Percentiles rank a stretch among this genome's conserved stretches.
These are phyloP conservation scores for Lepidopterella palustris DNA, from an alignment of 495 filamentous ascomycete genomes.

Conservation along the genomic window DNA sequence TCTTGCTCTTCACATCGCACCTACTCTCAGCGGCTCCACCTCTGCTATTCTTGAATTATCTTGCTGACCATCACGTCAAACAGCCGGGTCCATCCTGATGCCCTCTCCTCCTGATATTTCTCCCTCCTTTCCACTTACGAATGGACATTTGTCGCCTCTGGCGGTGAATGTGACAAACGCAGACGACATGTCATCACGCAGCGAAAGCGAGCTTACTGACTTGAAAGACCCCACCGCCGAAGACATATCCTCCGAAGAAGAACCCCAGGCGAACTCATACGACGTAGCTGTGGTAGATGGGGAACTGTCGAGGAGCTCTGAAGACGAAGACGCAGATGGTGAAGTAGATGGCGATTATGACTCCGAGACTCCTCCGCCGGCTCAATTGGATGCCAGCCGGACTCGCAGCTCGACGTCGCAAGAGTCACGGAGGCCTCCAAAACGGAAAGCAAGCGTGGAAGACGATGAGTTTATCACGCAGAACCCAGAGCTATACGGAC, in stretches of 20 bases:
- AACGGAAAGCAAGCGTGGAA: conserved; percentile 66
- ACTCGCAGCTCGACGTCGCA: conserved; percentile 61
- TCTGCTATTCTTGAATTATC: conserved; percentile 24
- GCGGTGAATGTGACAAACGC: conserved; percentile 37
- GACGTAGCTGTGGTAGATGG: conserved; percentile 38
- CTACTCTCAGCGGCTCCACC: conserved; percentile 21
- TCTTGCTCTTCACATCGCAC: conserved; percentile 24
- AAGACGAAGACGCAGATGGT: conserved; percentile 58
- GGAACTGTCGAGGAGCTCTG: conserved; percentile 46
- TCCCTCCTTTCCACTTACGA: conserved; percentile 39
- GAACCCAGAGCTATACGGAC: conserved; percentile 93
- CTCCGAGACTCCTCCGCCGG: conserved; percentile 51
- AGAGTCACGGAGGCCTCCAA: conserved; percentile 56
- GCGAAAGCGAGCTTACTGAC: conserved; percentile 43
- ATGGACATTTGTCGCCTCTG: conserved; percentile 45
- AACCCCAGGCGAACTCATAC: conserved; percentile 12
- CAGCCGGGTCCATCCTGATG: conserved; percentile 37
- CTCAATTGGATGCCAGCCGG: conserved; percentile 5
- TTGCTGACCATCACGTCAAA: conserved; percentile 31
- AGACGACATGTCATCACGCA: conserved; percentile 43
- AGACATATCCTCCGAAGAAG: conserved; percentile 23
- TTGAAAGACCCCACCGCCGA: conserved; percentile 32
- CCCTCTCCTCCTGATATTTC: conserved; percentile 33
- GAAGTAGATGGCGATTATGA: conserved; percentile 77
- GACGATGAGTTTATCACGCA: conserved; percentile 79